phyloP scores from a whole-genome alignment of 192 early-diverging fungal genomes.

The Dissophora ornata region DNA sequence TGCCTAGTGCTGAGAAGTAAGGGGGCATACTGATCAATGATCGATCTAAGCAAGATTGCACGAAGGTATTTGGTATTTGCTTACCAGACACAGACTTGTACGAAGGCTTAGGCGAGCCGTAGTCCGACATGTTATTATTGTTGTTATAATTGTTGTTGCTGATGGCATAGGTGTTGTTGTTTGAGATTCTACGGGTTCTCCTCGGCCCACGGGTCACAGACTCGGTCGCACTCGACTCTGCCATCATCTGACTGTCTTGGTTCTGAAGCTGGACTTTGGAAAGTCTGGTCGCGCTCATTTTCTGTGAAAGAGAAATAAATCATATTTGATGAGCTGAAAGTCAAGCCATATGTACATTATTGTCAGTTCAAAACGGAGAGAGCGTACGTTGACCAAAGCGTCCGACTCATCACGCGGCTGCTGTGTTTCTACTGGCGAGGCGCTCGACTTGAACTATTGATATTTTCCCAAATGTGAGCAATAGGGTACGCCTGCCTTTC shows the following conservation, averaged over 20 bases:
- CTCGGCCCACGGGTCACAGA: constrained; percentile 31
- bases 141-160: constrained; percentile 24
- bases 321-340: too few species aligned
- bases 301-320: constrained; percentile 1
- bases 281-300: constrained; percentile 8
- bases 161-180: constrained; percentile 14
- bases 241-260: constrained; percentile 13
- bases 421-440: constrained; percentile 3
- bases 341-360: too few species aligned
- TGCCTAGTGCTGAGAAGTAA: constrained; percentile 21
- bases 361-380: too few species aligned
- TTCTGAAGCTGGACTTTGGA: constrained; percentile 18
- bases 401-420: constrained; percentile 12
- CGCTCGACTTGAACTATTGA: constrained; percentile 43
- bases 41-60: background rate
- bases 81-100: constrained; percentile 31
- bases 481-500: too few species aligned
- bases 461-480: too few species aligned
- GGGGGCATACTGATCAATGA: too few species aligned
- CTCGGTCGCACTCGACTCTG: constrained; percentile 45
- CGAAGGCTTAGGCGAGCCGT: constrained; percentile 33
- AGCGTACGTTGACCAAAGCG: constrained; percentile 6
- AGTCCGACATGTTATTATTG: constrained; percentile 42
- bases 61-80: too few species aligned
- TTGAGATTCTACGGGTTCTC: constrained; percentile 8